phyloP scores from a whole-genome alignment of 352 stramenopile species.

The Pythium aphanidermatum region DNA sequence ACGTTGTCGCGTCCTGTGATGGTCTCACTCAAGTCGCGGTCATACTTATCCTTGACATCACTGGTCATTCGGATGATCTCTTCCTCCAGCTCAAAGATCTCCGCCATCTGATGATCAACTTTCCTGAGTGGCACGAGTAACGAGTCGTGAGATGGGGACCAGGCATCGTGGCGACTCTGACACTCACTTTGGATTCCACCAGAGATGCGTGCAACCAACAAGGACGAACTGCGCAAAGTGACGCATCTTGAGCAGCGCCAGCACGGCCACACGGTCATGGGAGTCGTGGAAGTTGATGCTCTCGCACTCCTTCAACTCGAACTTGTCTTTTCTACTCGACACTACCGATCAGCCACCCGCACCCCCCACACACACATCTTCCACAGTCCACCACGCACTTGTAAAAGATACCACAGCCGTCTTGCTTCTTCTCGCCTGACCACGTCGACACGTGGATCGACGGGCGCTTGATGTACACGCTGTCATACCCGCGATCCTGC shows the following conservation, averaged over 20 bases:
- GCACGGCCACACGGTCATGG: constrained; percentile 80
- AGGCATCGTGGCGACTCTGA: neutral
- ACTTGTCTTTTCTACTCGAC: constrained; percentile 65
- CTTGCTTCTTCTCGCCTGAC: constrained; percentile 84
- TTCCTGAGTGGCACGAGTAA: constrained; percentile 30
- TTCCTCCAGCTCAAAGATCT: constrained; percentile 78
- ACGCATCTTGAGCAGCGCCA: constrained; percentile 79
- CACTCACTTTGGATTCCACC: constrained; percentile 83
- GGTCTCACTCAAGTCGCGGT: constrained; percentile 46
- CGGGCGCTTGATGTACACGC: constrained; percentile 78
- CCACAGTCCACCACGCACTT: constrained; percentile 34
- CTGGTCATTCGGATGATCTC: constrained; percentile 77
- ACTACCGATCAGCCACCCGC: neutral
- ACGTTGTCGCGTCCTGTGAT: constrained; percentile 44
- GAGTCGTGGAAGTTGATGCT: constrained; percentile 83
- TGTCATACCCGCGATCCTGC: constrained; percentile 72
- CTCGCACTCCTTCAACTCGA: constrained; percentile 82
- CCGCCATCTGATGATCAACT: constrained; percentile 83
- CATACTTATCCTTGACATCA: constrained; percentile 79
- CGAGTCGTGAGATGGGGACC: neutral
- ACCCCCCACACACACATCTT: neutral
- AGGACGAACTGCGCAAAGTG: constrained; percentile 78
- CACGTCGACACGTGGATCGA: constrained; percentile 83
- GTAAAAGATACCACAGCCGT: constrained; percentile 87
- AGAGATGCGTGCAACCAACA: constrained; percentile 79